These are phyloP conservation scores for Teunomyces stri DNA, from an alignment of 805 yeast species.

Conservation along the genomic window DNA sequence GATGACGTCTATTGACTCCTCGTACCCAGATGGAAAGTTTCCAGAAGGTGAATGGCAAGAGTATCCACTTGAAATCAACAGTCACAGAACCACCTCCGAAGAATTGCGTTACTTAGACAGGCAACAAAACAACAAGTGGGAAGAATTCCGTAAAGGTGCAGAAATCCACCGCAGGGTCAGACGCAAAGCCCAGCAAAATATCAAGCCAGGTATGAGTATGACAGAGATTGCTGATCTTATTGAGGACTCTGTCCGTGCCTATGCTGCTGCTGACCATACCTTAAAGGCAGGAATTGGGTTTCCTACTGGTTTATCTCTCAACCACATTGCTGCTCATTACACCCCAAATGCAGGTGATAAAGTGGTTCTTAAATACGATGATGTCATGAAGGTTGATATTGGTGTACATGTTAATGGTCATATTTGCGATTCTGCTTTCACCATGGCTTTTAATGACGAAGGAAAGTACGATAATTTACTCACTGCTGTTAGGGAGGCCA, in stretches of 20 bases:
- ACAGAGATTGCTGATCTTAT: constrained; percentile 85
- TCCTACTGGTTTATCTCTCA: constrained; percentile 95
- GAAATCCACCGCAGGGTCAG: constrained; percentile 94
- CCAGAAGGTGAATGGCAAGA: constrained; percentile 91
- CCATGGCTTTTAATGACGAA: constrained; percentile 81
- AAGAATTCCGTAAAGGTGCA: constrained; percentile 92
- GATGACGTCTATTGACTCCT: constrained; percentile 59
- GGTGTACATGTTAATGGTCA: constrained; percentile 96
- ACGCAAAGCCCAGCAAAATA: constrained; percentile 64
- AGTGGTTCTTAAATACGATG: constrained; percentile 75
- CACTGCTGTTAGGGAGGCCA: constrained; percentile 87
- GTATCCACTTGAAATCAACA: constrained; percentile 62
- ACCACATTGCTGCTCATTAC: constrained; percentile 96
- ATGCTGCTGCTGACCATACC: constrained; percentile 64
- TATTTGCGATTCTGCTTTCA: constrained; percentile 93
- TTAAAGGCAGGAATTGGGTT: constrained; percentile 87
- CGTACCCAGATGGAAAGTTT: constrained; percentile 68
- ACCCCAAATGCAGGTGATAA: constrained; percentile 96
- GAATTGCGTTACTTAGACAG: constrained; percentile 80
- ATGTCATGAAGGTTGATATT: constrained; percentile 94
- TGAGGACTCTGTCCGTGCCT: constrained; percentile 78
- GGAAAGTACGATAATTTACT: constrained; percentile 77
- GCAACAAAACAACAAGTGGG: constrained; percentile 62
- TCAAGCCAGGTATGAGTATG: constrained; percentile 91
- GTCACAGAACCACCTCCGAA: constrained; percentile 77